A percentile compares a stretch with the other conserved stretches of the same genome.
Conservation (phyloP, 1,284 basidiomycete genomes). For the Bondarzewia mesenterica region DNA sequence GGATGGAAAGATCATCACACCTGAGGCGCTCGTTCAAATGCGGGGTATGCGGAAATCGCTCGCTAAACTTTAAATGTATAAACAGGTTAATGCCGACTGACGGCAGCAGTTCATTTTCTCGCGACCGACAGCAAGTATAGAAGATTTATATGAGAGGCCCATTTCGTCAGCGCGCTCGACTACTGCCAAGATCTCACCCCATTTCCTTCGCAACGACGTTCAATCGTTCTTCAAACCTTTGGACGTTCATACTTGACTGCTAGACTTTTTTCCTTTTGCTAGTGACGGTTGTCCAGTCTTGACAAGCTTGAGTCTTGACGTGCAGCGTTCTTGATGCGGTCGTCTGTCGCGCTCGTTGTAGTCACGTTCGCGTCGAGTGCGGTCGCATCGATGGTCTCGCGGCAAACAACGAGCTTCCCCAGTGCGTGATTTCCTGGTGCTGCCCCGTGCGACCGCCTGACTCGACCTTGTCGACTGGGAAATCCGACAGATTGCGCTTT, state of each 20-base stretch:
- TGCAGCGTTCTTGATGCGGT: neutral
- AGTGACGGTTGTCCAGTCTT: neutral
- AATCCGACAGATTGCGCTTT: conserved; percentile 44
- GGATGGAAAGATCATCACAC: neutral
- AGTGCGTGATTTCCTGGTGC: neutral
- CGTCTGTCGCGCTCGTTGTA: neutral
- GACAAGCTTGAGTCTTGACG: neutral
- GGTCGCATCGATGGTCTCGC: neutral
- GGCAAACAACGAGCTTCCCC: neutral
- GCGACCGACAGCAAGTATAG: no score
- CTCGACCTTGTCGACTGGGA: no score
- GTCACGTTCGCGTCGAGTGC: neutral
- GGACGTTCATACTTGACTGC: neutral
- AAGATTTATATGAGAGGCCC: neutral
- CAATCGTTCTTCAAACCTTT: neutral
- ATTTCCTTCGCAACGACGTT: neutral
- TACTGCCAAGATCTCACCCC: neutral
- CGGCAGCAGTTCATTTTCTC: neutral
- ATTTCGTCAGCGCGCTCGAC: neutral
- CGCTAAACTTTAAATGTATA: neutral
- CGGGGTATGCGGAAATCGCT: neutral
- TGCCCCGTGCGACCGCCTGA: neutral
- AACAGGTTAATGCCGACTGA: neutral
- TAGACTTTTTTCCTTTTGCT: neutral
- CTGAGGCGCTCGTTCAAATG: neutral